Base-by-base conservation (phyloP, 192 early-diverging fungal genomes). In the Spizellomyces punctatus region DNA sequence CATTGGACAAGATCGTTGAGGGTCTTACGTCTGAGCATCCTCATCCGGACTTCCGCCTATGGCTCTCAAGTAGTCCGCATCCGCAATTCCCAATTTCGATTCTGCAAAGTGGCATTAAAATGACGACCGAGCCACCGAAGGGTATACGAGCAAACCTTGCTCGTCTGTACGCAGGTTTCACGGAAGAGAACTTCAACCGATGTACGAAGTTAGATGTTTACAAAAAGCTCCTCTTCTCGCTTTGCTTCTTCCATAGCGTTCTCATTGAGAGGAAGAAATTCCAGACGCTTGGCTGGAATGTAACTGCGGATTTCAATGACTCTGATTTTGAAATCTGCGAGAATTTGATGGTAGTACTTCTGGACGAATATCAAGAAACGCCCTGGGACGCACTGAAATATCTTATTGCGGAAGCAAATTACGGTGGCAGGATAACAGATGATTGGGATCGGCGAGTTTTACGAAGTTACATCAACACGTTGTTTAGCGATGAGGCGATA, bases 331-430 rank as follows among this genome's bases (percentile, higher is more conserved):
- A 88, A 47, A 80, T 88, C 46, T 89, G 83, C 69, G 82, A 86
- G 66, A 85, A 85, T 59, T 73, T 86, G 55, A 66, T 83, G 67
- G 81, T 78, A 6, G 86, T 86, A 8, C 66, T 88, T 44, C 66
- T 88, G 21, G 86, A 88, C 57, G 87, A 88, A 50, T 88, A 88
- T 63, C 52, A 49, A 7, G 78, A 86, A 36, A 86, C 77, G 7
- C 87, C 87, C 6, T 88, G 87, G 87, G 87, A 88, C 72, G 87
- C 87, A 5, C 64, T 88, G 9, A 88, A 84, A 66, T 88, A 88
- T 66, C 73, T 88, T 43, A 88, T 88, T 63, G 83, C 86, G 10
- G 87, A 88, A 69, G 87, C 87, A 52, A 88, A 88, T 59, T 88
- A 88, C 68, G 87, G 87, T 44, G 87, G 87, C 6, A 69, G 87